These are phyloP conservation scores for Ulmus americana DNA, from an alignment of 331 rosid genomes.

Conservation along the genomic window DNA sequence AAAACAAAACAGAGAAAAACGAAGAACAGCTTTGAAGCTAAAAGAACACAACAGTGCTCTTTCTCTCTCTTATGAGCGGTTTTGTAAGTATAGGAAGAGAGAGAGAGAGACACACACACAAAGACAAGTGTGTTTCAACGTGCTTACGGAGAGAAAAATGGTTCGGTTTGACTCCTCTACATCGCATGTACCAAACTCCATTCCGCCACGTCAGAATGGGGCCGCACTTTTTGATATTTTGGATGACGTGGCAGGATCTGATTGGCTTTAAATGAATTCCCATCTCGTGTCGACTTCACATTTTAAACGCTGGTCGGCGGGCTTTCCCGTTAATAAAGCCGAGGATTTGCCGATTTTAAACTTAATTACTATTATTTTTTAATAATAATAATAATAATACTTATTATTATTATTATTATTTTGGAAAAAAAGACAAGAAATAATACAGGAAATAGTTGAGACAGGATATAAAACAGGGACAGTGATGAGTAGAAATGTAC, in stretches of 20 bases:
- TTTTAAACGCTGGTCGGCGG: constrained; percentile 14
- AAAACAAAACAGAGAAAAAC: constrained; percentile 18
- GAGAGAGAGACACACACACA: constrained; percentile 5
- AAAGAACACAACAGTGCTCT: constrained; percentile 2
- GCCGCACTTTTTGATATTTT: not conserved
- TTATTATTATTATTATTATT: too few species aligned
- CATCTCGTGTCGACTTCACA: not conserved
- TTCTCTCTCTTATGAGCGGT: not conserved
- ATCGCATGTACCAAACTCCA: constrained; percentile 4
- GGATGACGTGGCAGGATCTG: constrained; percentile 28
- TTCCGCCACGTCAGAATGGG: constrained; percentile 31
- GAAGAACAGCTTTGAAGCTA: constrained; percentile 16
- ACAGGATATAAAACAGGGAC: not conserved
- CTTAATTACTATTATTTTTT: not conserved
- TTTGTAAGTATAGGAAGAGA: not conserved
- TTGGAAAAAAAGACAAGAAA: constrained; percentile 1
- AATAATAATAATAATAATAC: not conserved
- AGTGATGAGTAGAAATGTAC: constrained; percentile 11
- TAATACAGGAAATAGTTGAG: not conserved
- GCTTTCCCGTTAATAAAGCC: not conserved
- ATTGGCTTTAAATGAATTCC: constrained; percentile 2
- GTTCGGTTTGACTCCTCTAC: constrained; percentile 23
- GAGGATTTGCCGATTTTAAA: constrained; percentile 24
- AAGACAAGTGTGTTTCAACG: too few species aligned
- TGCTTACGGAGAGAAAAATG: not conserved